phyloP scores from a whole-genome alignment of 306 rosid genomes.

The Gastrolobium bilobum region DNA sequence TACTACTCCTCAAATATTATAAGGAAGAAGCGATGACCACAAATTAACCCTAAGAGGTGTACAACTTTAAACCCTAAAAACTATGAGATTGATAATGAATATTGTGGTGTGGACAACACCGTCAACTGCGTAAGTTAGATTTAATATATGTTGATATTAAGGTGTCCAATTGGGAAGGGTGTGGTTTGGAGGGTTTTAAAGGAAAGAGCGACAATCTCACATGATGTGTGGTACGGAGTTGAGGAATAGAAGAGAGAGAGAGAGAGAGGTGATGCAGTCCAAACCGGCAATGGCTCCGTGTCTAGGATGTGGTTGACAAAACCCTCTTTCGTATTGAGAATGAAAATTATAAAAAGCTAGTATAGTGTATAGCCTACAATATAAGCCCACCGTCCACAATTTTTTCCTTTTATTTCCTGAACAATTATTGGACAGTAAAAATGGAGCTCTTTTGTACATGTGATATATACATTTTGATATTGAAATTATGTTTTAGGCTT shows the following conservation, averaged over 20 bases:
- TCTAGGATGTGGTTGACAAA: background rate
- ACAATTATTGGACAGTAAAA: no score
- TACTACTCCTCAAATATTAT: no score
- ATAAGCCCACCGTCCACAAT: no score
- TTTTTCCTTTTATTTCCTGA: no score
- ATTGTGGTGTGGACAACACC: background rate
- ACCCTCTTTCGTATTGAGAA: background rate
- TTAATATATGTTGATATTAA: background rate
- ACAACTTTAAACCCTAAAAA: conserved; percentile 45
- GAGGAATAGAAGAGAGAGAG: background rate
- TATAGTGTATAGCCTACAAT: no score
- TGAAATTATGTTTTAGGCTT: no score
- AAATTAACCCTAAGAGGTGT: conserved; percentile 38
- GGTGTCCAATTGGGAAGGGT: background rate
- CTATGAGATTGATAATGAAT: background rate
- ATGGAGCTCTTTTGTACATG: no score
- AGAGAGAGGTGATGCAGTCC: conserved; percentile 39
- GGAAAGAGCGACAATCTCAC: background rate
- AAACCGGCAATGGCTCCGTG: conserved; percentile 52
- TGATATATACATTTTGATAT: no score
- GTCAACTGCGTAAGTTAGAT: conserved; percentile 6
- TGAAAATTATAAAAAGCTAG: no score
- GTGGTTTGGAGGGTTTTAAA: background rate
- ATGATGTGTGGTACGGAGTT: conserved; percentile 10
- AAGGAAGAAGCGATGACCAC: conserved; percentile 37